Base-by-base conservation (phyloP, 768 basidiomycete genomes). In the Amanita exitialis region DNA sequence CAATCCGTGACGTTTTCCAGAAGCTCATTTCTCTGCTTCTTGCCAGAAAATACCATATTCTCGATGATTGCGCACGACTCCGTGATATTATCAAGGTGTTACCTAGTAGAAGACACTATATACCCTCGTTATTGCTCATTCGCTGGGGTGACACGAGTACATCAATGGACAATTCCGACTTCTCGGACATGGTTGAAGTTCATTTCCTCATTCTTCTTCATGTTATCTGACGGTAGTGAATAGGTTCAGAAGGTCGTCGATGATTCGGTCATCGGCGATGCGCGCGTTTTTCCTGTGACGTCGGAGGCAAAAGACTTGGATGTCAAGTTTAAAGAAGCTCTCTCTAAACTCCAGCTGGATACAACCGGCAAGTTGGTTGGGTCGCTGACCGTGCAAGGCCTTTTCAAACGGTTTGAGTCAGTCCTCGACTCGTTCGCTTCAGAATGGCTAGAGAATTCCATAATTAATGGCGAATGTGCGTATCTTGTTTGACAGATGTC, bases 31-130 rank as follows among this genome's bases (percentile, higher is more conserved):
- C 35, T 3, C 35, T 3, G 16, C 18, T 45, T 34, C 0, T 32
- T 30, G 25, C 4, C 57, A 86, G 83, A 58, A 83, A 86, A 70
- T 86, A 81, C 60, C 79, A 79, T 4, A 65, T 81, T 35, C 65
- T 89, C 25, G 86, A 86, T 53, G 87, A 90, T 59, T 86, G 83
- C 57, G 65, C 79, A 25, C 79, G 87, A 20, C 64, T 90, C 18
- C 76, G 84, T 30, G 81, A 86, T 52, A 68, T 86, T 16, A 61
- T 87, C 25, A 68, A 77, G 45, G 61, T 68, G 0, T 65, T 86
- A 16, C 80, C 81, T 1, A 54, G 66, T 1, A 69, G 74, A 44
- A 76, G 77, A 16, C 77, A 78, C 62, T 89, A 81, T 56, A 60
- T 75, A 15, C 84, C 86, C 12, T 77, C 79, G 1, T 62, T 89